These are phyloP conservation scores for Micractinium conductrix DNA, from an alignment of 139 green algal genomes.

Conservation along the genomic window DNA sequence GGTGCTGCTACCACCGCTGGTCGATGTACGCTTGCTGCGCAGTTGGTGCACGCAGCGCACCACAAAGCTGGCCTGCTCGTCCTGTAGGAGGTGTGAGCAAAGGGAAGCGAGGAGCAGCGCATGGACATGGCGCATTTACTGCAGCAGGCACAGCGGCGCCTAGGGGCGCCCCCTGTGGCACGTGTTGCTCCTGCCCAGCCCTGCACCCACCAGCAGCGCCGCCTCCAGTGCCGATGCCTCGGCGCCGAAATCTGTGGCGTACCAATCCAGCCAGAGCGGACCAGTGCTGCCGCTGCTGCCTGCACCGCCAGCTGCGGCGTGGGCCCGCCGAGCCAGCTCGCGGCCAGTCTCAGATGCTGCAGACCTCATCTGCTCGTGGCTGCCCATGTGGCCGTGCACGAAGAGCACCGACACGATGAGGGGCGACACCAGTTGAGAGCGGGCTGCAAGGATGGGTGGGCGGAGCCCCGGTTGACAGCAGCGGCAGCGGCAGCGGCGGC, in stretches of 20 bases:
- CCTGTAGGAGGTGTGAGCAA: background rate
- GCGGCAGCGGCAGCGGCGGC: background rate
- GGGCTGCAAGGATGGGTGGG: background rate
- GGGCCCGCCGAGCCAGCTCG: constrained; percentile 3
- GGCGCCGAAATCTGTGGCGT: constrained; percentile 13
- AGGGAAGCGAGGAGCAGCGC: background rate
- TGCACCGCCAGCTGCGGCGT: too few species aligned
- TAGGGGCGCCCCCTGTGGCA: too few species aligned
- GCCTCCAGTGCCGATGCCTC: constrained; percentile 20
- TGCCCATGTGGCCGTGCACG: constrained; percentile 49
- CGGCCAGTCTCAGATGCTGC: constrained; percentile 26
- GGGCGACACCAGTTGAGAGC: background rate
- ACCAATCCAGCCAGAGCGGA: constrained; percentile 30
- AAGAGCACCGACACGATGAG: constrained; percentile 43
- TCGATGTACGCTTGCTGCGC: background rate
- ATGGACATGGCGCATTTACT: background rate
- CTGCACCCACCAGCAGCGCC: constrained; percentile 12
- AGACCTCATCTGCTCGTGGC: constrained; percentile 41
- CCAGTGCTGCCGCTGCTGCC: too few species aligned
- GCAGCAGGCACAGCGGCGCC: too few species aligned
- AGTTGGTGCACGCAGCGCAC: constrained; percentile 22
- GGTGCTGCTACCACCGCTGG: background rate
- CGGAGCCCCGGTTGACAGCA: background rate
- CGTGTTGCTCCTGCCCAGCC: background rate
- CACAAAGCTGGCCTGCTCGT: constrained; percentile 5